Conservation (phyloP, 176 grass and related monocot genomes). For the Carex pumila region DNA sequence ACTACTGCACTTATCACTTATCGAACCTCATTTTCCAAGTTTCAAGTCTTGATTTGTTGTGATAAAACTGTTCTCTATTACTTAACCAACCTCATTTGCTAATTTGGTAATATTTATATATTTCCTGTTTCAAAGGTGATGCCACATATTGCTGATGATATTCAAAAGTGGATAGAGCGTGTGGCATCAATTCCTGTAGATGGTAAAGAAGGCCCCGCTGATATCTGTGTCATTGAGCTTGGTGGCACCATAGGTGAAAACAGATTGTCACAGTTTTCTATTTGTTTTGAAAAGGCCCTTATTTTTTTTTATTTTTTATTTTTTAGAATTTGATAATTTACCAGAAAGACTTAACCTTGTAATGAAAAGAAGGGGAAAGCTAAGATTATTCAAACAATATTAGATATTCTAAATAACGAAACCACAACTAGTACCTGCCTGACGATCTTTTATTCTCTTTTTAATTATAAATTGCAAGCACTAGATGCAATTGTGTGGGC, state of each 20-base stretch:
- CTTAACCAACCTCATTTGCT: too few relatives aligned
- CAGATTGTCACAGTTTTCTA: neutral
- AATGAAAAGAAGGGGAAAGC: neutral
- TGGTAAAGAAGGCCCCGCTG: too few relatives aligned
- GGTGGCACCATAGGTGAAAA: constrained; percentile 91
- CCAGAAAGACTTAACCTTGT: neutral
- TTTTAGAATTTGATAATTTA: neutral
- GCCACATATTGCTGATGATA: constrained; percentile 94
- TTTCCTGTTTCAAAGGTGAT: constrained; percentile 62
- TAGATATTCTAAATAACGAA: constrained; percentile 4
- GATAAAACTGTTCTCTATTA: too few relatives aligned
- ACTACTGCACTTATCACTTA: neutral
- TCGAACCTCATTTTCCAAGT: neutral
- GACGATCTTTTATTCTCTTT: constrained; percentile 14
- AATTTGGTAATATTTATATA: neutral
- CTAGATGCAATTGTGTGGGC: constrained; percentile 52
- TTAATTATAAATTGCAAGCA: constrained; percentile 18
- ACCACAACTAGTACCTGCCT: constrained; percentile 5
- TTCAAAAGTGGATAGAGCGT: constrained; percentile 93
- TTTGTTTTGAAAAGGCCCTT: too few relatives aligned
- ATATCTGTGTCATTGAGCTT: constrained; percentile 95
- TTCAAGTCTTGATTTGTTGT: too few relatives aligned
- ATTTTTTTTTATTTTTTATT: too few relatives aligned
- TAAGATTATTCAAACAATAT: neutral
- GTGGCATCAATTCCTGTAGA: constrained; percentile 66